phyloP scores from a whole-genome alignment of 345 rosid genomes.

The Gossypium mustelinum region DNA sequence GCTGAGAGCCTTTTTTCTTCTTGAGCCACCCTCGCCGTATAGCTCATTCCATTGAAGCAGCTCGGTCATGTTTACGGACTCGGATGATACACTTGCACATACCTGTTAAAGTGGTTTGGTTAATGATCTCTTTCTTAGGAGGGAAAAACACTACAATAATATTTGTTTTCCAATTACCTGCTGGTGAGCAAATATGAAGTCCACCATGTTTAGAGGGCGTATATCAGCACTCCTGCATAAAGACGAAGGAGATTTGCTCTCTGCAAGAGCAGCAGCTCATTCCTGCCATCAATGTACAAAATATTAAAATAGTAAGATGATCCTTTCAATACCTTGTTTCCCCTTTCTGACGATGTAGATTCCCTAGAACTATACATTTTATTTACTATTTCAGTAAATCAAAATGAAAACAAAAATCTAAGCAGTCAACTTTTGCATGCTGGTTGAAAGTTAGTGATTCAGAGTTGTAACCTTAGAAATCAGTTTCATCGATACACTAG shows the following conservation, averaged over 20 bases:
- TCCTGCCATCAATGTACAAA: constrained; percentile 44
- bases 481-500: constrained; percentile 1
- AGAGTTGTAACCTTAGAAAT: neutral
- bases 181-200: constrained; percentile 74
- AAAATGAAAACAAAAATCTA: neutral
- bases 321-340: neutral
- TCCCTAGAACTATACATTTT: no score
- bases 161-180: constrained; percentile 39
- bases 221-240: constrained; percentile 61
- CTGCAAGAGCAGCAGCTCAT: constrained; percentile 56
- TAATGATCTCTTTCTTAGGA: neutral
- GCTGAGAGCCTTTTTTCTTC: constrained; percentile 71
- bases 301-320: neutral
- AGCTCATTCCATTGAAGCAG: constrained; percentile 82
- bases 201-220: constrained; percentile 70
- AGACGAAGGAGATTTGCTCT: constrained; percentile 67
- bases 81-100: constrained; percentile 75
- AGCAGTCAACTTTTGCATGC: neutral
- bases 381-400: neutral
- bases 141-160: neutral
- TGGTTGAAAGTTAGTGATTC: neutral
- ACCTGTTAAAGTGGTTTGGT: constrained; percentile 39
- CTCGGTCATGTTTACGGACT: constrained; percentile 76
- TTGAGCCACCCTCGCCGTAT: constrained; percentile 86
- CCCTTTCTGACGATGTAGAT: no score